phyloP scores from a whole-genome alignment of 164 flowering plant species.

The Chloranthus sessilifolius region DNA sequence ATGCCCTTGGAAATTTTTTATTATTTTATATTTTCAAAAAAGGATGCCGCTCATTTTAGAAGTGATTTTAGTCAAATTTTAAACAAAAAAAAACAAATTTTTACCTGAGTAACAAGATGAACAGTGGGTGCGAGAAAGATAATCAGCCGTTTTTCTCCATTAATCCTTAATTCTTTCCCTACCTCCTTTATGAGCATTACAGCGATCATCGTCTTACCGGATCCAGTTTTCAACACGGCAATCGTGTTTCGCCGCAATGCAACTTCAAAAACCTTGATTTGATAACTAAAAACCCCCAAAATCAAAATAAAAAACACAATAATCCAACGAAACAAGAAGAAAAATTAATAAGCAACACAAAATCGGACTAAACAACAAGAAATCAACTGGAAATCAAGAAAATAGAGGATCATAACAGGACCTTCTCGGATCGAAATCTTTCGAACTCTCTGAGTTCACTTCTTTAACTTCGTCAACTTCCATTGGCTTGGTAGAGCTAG shows the following conservation, averaged over 20 bases:
- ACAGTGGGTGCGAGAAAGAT: slow-evolving; percentile 84
- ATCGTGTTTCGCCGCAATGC: slow-evolving; percentile 69
- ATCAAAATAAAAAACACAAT: not conserved
- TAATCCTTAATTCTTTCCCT: slow-evolving; percentile 23
- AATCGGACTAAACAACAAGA: no score
- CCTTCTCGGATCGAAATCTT: slow-evolving; percentile 30
- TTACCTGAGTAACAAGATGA: slow-evolving; percentile 74
- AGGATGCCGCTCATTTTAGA: no score
- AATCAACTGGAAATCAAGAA: not conserved
- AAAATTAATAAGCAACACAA: no score
- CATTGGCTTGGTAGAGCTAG: no score
- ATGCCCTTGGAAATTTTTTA: no score
- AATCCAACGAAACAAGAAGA: no score
- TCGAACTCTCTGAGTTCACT: not conserved
- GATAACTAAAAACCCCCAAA: slow-evolving; percentile 40
- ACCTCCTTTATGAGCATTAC: slow-evolving; percentile 64
- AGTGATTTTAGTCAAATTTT: not conserved
- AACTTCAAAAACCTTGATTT: slow-evolving; percentile 51
- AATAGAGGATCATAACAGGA: slow-evolving; percentile 1
- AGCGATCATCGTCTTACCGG: slow-evolving; percentile 75
- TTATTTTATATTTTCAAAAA: no score
- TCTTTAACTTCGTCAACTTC: not conserved
- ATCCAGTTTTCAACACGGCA: slow-evolving; percentile 73
- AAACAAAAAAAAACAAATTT: not conserved
- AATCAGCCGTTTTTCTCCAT: slow-evolving; percentile 32